These are phyloP conservation scores for Helotiales sp. DNA, from an alignment of 2,329 filamentous ascomycete genomes.

Conservation along the genomic window DNA sequence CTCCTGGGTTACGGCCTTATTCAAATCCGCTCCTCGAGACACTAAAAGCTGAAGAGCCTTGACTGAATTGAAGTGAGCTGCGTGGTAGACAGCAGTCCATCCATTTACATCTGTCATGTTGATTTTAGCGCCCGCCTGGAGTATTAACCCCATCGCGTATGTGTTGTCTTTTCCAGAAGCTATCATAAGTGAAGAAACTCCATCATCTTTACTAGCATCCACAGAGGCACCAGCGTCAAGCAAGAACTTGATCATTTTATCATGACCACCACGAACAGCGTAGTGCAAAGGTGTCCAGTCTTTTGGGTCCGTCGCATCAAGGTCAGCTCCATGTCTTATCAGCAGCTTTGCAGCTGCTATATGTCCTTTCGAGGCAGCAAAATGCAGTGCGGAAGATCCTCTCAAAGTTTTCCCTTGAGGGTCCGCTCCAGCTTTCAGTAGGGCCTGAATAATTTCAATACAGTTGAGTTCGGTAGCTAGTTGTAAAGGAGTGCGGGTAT, in stretches of 20 bases:
- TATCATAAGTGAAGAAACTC: neutral
- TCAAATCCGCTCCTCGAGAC: neutral
- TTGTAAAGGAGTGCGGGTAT: neutral
- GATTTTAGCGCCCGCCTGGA: neutral
- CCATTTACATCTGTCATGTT: neutral
- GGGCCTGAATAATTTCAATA: neutral
- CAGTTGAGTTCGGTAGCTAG: neutral
- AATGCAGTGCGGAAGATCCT: too few relatives aligned
- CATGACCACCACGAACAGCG: neutral
- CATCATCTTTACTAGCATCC: neutral
- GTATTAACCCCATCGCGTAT: neutral
- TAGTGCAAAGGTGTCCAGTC: neutral
- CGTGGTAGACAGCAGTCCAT: neutral
- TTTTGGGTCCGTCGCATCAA: neutral
- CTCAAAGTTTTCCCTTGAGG: too few relatives aligned
- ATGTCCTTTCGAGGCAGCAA: neutral
- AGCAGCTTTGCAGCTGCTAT: neutral
- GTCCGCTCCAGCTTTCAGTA: neutral
- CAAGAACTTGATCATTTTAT: neutral
- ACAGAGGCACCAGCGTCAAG: neutral
- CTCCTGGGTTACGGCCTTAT: too few relatives aligned
- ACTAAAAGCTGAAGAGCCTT: neutral
- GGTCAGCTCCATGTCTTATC: neutral
- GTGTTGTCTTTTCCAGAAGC: neutral
- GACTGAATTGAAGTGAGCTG: neutral